These are phyloP conservation scores for Scorias spongiosa DNA, from an alignment of 2,329 filamentous ascomycete species.

Conservation along the genomic window DNA sequence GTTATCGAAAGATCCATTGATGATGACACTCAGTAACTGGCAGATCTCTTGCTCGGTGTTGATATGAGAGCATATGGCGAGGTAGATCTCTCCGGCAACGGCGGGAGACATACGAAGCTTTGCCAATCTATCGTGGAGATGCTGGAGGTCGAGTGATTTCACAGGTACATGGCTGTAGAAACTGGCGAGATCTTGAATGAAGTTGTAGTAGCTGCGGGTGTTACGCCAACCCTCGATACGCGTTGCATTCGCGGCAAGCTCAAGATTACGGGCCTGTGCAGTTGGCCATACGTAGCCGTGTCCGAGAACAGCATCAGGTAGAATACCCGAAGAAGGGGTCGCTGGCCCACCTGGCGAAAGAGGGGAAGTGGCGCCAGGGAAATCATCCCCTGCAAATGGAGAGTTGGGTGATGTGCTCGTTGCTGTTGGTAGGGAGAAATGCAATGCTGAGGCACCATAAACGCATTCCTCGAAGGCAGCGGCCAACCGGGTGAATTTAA, in stretches of 20 bases:
- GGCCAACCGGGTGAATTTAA: slow-evolving; percentile 81
- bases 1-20: slow-evolving; percentile 15
- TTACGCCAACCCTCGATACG: slow-evolving; percentile 95
- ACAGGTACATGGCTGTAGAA: slow-evolving; percentile 36
- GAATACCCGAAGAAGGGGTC: slow-evolving; percentile 5
- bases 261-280: slow-evolving; percentile 62
- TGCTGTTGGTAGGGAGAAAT: slow-evolving; percentile 40
- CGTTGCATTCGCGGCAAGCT: slow-evolving; percentile 81
- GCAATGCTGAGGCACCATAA: slow-evolving; percentile 80
- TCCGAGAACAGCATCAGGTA: slow-evolving; percentile 31
- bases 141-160: slow-evolving; percentile 71
- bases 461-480: slow-evolving; percentile 92
- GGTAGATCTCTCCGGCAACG: slow-evolving; percentile 43
- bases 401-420: slow-evolving; percentile 7
- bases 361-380: slow-evolving; percentile 5
- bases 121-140: slow-evolving; percentile 82
- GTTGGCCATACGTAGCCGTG: slow-evolving; percentile 95
- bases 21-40: slow-evolving; percentile 25
- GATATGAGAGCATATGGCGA: slow-evolving; percentile 56
- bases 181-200: slow-evolving; percentile 41
- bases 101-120: slow-evolving; percentile 58
- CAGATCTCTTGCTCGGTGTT: slow-evolving; percentile 62
- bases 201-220: slow-evolving; percentile 88
- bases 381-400: slow-evolving; percentile 18
- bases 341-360: slow-evolving; percentile 1